phyloP scores from a whole-genome alignment of 2,329 filamentous ascomycete genomes.

The Thelonectria olida region DNA sequence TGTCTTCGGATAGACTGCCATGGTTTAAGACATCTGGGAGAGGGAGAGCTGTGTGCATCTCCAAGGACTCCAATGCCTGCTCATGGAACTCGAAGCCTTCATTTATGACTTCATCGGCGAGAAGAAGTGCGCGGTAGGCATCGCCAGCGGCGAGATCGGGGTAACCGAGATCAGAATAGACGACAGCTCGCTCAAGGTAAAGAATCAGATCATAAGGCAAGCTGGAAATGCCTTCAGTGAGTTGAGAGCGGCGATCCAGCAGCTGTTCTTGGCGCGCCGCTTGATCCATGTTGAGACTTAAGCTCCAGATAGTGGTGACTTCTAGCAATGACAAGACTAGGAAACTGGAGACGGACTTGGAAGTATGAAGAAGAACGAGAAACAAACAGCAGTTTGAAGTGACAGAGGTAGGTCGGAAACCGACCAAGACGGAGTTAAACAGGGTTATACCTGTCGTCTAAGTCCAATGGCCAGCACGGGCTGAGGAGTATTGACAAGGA shows the following conservation, averaged over 20 bases:
- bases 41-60: slow-evolving; percentile 43
- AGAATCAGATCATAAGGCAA: slow-evolving; percentile 70
- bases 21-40: slow-evolving; percentile 57
- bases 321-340: neutral
- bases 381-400: neutral
- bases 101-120: slow-evolving; percentile 82
- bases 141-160: slow-evolving; percentile 90
- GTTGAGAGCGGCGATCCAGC: slow-evolving; percentile 62
- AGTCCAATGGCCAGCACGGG: neutral
- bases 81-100: slow-evolving; percentile 87
- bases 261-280: slow-evolving; percentile 53
- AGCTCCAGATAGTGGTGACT: neutral
- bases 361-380: slow-evolving; percentile 6
- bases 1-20: slow-evolving; percentile 51
- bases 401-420: neutral
- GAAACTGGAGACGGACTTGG: neutral
- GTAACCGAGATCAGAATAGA: slow-evolving; percentile 81
- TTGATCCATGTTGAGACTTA: slow-evolving; percentile 46
- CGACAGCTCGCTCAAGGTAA: slow-evolving; percentile 74
- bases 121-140: slow-evolving; percentile 87
- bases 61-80: slow-evolving; percentile 64
- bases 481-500: slow-evolving; percentile 1
- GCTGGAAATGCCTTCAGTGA: slow-evolving; percentile 64
- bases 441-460: slow-evolving; percentile 8
- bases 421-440: neutral